Evolutionary conservation across 805 yeast genomes (phyloP), one percentile per base, ranked within the genome.

Genomic region (Saccharomycopsis olivae): DNA sequence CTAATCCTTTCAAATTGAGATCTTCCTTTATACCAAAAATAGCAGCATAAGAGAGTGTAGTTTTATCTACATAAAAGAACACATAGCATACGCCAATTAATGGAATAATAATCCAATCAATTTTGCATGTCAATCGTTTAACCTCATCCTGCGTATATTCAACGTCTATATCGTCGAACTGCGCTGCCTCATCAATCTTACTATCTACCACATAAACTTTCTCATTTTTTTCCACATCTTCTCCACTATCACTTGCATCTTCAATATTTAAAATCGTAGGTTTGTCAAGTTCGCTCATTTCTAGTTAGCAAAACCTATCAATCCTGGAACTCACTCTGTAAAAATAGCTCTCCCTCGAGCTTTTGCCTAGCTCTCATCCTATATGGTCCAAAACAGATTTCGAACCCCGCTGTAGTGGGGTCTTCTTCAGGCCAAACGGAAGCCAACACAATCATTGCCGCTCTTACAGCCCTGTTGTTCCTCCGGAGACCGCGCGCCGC

Each of bases 11-110:
- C 53, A 71, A 56, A 21, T 60, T 40, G 18, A 56, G 56, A 49
- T 66, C 72, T 8, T 49, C 48, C 38, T 58, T 57, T 30, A 71
- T 47, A 10, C 73, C 73, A 47, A 66, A 59, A 33, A 70, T 57
- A 4, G 73, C 64, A 3, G 73, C 73, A 47, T 60, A 64, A 2
- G 68, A 57, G 38, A 56, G 58, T 3, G 68, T 51, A 16, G 57
- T 50, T 44, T 67, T 66, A 15, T 66, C 72, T 65, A 66, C 61
- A 43, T 59, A 57, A 47, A 66, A 71, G 24, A 55, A 52, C 28
- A 61, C 52, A 52, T 60, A 61, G 13, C 65, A 45, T 20, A 56
- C 41, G 33, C 58, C 54, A 44, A 67, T 54, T 25, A 65, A 32
- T 1, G 71, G 69, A 43, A 66, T 35, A n/a, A 67, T 37, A 38